phyloP scores from a whole-genome alignment of 176 grass and related monocot genomes.

The Aegilops sharonensis region DNA sequence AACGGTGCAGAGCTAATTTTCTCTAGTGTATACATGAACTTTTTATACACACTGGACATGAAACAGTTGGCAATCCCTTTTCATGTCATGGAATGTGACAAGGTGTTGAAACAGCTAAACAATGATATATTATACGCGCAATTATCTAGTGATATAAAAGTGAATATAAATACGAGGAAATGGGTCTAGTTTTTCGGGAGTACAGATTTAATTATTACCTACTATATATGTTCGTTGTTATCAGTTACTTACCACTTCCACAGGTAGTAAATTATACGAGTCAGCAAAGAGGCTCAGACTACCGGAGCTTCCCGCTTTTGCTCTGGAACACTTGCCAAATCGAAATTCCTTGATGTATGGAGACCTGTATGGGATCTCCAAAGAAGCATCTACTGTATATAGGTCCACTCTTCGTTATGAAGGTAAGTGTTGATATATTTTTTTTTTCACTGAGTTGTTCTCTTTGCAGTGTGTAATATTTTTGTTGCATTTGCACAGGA shows the following conservation, averaged over 20 bases:
- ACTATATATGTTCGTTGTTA: too few species aligned
- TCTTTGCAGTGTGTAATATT: constrained; percentile 12
- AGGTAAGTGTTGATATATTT: constrained; percentile 41
- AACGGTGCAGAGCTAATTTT: not conserved
- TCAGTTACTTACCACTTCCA: constrained; percentile 5
- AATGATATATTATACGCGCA: not conserved
- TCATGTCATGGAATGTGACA: not conserved
- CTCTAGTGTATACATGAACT: not conserved
- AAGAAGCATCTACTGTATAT: constrained; percentile 80
- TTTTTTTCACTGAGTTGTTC: not conserved
- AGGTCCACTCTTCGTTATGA: constrained; percentile 96
- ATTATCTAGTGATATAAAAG: not conserved
- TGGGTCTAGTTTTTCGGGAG: not conserved
- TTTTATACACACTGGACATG: not conserved
- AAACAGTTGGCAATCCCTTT: constrained; percentile 11
- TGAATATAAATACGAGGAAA: not conserved
- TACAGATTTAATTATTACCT: not conserved
- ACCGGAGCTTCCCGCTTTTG: constrained; percentile 82
- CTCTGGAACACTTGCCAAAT: constrained; percentile 87
- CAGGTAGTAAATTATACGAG: constrained; percentile 70
- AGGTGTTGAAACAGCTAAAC: not conserved
- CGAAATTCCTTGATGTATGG: constrained; percentile 91
- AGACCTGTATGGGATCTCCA: constrained; percentile 82
- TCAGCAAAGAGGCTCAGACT: constrained; percentile 69
- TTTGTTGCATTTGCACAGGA: constrained; percentile 44